These are phyloP conservation scores for Aspergillus spinulosporus DNA, from an alignment of 2,329 filamentous ascomycete species.

Conservation along the genomic window DNA sequence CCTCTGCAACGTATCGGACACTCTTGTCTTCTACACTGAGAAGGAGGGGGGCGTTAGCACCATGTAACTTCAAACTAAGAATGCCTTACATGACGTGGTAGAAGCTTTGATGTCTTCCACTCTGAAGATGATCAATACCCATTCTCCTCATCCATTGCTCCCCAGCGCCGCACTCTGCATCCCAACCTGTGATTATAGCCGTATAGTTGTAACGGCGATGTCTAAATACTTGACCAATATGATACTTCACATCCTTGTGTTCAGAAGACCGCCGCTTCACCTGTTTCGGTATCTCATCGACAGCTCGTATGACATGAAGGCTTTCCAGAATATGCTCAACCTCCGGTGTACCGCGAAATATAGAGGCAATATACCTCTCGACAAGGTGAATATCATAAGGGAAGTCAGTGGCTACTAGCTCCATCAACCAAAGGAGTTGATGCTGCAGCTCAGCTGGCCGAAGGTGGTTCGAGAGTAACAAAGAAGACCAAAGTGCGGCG, in stretches of 20 bases:
- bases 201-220: conserved; percentile 79
- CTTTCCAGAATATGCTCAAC: conserved; percentile 56
- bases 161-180: conserved; percentile 57
- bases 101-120: conserved; percentile 68
- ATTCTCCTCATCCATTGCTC: conserved; percentile 66
- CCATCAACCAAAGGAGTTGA: conserved; percentile 64
- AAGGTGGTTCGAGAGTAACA: conserved; percentile 52
- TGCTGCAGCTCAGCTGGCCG: conserved; percentile 57
- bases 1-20: conserved; percentile 74
- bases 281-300: conserved; percentile 57
- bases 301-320: conserved; percentile 56
- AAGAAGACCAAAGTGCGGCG: conserved; percentile 69
- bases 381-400: conserved; percentile 72
- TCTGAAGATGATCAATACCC: conserved; percentile 60
- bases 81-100: conserved; percentile 74
- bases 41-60: conserved; percentile 17
- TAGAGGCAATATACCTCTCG: conserved; percentile 65
- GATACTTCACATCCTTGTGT: conserved; percentile 59
- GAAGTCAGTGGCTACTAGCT: conserved; percentile 64
- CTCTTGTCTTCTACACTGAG: conserved; percentile 65
- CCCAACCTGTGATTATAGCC: conserved; percentile 88
- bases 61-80: neutral
- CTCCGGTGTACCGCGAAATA: conserved; percentile 55
- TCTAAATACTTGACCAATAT: conserved; percentile 78
- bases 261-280: conserved; percentile 38